phyloP scores from a whole-genome alignment of 1,284 basidiomycete genomes.

The Microstroma glucosiphilum region DNA sequence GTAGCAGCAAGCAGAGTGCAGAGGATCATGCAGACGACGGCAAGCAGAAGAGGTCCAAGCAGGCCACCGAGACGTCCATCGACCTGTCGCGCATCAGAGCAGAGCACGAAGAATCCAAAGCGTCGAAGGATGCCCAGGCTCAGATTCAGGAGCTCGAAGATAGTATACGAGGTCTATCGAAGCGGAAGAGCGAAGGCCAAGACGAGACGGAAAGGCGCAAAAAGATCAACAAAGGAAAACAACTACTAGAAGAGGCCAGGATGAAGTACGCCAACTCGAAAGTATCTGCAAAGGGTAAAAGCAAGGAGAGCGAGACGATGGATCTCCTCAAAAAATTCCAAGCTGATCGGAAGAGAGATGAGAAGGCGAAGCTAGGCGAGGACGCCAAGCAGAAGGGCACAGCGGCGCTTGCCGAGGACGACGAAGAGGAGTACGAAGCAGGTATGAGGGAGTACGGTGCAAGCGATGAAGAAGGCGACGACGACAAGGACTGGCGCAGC shows the following conservation, averaged over 20 bases:
- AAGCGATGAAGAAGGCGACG: conserved; percentile 29
- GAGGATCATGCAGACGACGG: conserved; percentile 1
- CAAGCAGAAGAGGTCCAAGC: not conserved
- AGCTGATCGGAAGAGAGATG: conserved; percentile 8
- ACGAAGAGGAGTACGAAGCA: conserved; percentile 13
- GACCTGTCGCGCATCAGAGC: not conserved
- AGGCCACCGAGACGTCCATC: not conserved
- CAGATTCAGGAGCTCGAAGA: conserved; percentile 17
- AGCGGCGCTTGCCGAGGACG: not conserved
- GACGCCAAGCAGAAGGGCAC: not conserved
- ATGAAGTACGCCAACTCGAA: conserved; percentile 12
- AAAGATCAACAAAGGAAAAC: conserved; percentile 12
- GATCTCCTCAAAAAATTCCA: conserved; percentile 22
- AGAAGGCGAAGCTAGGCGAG: not conserved
- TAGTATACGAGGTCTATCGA: conserved; percentile 14
- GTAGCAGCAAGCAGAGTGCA: not conserved
- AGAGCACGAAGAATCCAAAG: not conserved
- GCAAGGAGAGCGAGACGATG: conserved; percentile 18
- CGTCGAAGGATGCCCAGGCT: not conserved
- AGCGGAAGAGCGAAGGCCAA: conserved; percentile 10
- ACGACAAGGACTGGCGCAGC: conserved; percentile 16
- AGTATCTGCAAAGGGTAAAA: conserved; percentile 8
- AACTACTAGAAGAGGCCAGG: conserved; percentile 15
- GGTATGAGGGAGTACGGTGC: conserved; percentile 34
- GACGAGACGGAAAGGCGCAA: conserved; percentile 10